Conservation (phyloP, 2,329 filamentous ascomycete species). For the Diplodia scrobiculata region DNA sequence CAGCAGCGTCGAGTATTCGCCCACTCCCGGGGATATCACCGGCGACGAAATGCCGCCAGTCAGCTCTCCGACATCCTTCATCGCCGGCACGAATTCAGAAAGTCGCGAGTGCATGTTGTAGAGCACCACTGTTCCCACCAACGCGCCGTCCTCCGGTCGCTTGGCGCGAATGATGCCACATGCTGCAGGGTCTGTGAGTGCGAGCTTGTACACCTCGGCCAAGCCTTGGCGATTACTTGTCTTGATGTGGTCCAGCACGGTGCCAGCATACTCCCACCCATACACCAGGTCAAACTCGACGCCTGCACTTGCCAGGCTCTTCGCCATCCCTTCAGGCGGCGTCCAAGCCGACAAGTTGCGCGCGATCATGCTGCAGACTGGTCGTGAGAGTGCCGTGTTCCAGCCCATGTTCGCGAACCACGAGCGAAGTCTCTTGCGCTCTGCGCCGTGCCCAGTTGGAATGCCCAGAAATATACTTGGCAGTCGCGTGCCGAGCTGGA, state of each 20-base stretch:
- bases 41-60: slow-evolving; percentile 79
- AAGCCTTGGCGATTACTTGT: slow-evolving; percentile 75
- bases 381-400: slow-evolving; percentile 68
- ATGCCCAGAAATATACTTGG: slow-evolving; percentile 87
- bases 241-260: slow-evolving; percentile 73
- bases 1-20: slow-evolving; percentile 69
- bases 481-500: slow-evolving; percentile 79
- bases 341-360: slow-evolving; percentile 71
- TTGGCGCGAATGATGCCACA: slow-evolving; percentile 85
- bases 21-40: slow-evolving; percentile 68
- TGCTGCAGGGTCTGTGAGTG: slow-evolving; percentile 68
- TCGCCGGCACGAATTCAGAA: slow-evolving; percentile 68
- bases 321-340: slow-evolving; percentile 74
- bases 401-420: slow-evolving; percentile 93
- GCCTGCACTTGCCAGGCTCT: slow-evolving; percentile 70
- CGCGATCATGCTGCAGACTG: slow-evolving; percentile 72
- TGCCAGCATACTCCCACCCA: slow-evolving; percentile 73
- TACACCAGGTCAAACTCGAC: slow-evolving; percentile 83
- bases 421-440: slow-evolving; percentile 63
- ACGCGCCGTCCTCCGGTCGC: slow-evolving; percentile 63
- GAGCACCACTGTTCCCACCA: slow-evolving; percentile 78
- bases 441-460: slow-evolving; percentile 65
- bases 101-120: slow-evolving; percentile 71
- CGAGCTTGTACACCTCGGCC: slow-evolving; percentile 75
- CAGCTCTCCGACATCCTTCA: slow-evolving; percentile 61